These are phyloP conservation scores for Echinochloa phyllopogon DNA, from an alignment of 176 grass and related monocot genomes.

Conservation along the genomic window DNA sequence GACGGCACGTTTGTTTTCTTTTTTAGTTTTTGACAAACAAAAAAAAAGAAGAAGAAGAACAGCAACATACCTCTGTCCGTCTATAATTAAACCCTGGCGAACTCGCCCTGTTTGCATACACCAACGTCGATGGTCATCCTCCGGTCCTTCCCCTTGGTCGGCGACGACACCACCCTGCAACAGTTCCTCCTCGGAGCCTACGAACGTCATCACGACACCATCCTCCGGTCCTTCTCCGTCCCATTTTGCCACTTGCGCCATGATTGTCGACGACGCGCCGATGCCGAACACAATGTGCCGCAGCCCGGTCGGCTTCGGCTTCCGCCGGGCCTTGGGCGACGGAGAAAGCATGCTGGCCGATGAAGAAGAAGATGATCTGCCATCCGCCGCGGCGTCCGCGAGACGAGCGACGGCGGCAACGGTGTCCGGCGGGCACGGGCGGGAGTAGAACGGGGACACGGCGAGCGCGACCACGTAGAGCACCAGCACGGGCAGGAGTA, in stretches of 20 bases:
- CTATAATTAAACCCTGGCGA: not conserved
- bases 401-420: not conserved
- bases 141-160: not conserved
- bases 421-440: not conserved
- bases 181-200: not conserved
- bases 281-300: conserved; percentile 94
- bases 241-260: no score
- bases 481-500: not conserved
- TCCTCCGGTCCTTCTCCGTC: no score
- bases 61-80: no score
- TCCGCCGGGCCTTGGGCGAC: not conserved
- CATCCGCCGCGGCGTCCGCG: not conserved
- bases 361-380: not conserved
- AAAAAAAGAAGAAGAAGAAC: no score
- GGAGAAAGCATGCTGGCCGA: not conserved
- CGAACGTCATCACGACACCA: no score
- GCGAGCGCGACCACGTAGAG: not conserved
- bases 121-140: conserved; percentile 16
- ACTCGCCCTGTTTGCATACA: not conserved
- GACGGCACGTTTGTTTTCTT: no score
- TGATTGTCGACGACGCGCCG: conserved; percentile 79
- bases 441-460: not conserved
- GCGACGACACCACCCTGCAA: conserved; percentile 16
- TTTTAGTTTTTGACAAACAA: no score
- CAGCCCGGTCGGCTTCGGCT: conserved; percentile 50